phyloP scores from a whole-genome alignment of 768 basidiomycete genomes.

The Neoboletus magnificus region DNA sequence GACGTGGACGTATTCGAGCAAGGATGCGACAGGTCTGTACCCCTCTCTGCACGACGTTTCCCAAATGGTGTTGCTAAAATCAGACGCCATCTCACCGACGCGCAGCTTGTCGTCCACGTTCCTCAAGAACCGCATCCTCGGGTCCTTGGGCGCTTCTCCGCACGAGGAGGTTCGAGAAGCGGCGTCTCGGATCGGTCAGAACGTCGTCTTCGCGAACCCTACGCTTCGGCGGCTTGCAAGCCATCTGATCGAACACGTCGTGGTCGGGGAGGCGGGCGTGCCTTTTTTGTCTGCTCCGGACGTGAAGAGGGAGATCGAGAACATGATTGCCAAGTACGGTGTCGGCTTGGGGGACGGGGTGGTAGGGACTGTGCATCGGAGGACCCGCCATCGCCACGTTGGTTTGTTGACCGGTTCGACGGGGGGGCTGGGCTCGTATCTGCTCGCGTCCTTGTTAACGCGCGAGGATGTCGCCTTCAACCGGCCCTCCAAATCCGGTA shows the following conservation, averaged over 20 bases:
- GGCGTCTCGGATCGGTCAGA: conserved; percentile 27
- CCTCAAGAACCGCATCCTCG: conserved; percentile 39
- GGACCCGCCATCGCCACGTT: conserved; percentile 12
- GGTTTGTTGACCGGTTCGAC: conserved; percentile 35
- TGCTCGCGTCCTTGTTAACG: conserved; percentile 36
- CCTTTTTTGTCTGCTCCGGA: neutral
- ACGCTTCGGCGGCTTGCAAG: conserved; percentile 32
- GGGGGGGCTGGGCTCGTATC: conserved; percentile 34
- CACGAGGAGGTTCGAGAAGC: conserved; percentile 6
- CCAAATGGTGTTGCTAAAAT: too few species aligned
- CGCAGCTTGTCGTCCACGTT: conserved; percentile 38
- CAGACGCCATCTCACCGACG: too few species aligned
- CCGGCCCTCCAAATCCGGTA: conserved; percentile 15
- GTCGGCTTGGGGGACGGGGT: conserved; percentile 15
- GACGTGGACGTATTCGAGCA: conserved; percentile 31
- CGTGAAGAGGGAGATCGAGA: conserved; percentile 25
- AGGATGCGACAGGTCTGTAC: conserved; percentile 35
- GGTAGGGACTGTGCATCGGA: neutral
- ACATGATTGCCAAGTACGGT: conserved; percentile 36
- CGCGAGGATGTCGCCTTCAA: conserved; percentile 32
- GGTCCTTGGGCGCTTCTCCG: conserved; percentile 23
- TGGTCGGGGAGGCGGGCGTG: neutral
- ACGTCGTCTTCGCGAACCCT: conserved; percentile 45
- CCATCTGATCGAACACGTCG: conserved; percentile 18
- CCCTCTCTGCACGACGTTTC: neutral